These are phyloP conservation scores for Picea sitchensis DNA, from an alignment of 75 land plant species.

Conservation along the genomic window DNA sequence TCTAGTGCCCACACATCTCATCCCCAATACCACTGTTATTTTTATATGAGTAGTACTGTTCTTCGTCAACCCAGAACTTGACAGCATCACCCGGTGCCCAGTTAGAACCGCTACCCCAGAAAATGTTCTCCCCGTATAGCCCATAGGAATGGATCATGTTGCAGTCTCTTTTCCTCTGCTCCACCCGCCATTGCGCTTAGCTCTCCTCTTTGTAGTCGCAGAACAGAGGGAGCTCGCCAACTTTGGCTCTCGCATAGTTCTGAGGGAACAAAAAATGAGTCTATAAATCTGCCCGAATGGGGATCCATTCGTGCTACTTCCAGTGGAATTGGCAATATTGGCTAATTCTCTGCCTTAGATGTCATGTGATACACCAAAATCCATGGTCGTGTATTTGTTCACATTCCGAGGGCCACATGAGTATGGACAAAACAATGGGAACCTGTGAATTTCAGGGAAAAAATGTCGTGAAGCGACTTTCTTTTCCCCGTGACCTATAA, in stretches of 20 bases:
- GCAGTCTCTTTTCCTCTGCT: conserved; percentile 49
- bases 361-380: too few relatives aligned
- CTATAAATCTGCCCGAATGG: too few relatives aligned
- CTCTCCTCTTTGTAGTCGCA: conserved; percentile 53
- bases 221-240: conserved; percentile 47
- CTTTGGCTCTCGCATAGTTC: conserved; percentile 42
- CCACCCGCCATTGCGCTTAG: conserved; percentile 76
- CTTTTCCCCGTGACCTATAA: too few relatives aligned
- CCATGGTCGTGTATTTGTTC: too few relatives aligned
- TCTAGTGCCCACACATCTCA: conserved; percentile 53
- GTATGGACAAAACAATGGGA: too few relatives aligned
- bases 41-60: conserved; percentile 45
- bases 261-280: too few relatives aligned
- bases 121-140: conserved; percentile 56
- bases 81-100: conserved; percentile 65
- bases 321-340: too few relatives aligned
- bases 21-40: conserved; percentile 31
- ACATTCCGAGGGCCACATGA: too few relatives aligned
- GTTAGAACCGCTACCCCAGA: conserved; percentile 52
- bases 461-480: too few relatives aligned
- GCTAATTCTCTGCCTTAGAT: too few relatives aligned
- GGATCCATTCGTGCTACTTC: too few relatives aligned
- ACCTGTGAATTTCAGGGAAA: too few relatives aligned
- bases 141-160: conserved; percentile 56
- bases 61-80: conserved; percentile 25